A percentile compares a stretch with the other conserved stretches of the same genome.
Evolutionary conservation across 2,329 filamentous ascomycete species (phyloP).

Genomic region (Kalaharituber pfeilii): DNA sequence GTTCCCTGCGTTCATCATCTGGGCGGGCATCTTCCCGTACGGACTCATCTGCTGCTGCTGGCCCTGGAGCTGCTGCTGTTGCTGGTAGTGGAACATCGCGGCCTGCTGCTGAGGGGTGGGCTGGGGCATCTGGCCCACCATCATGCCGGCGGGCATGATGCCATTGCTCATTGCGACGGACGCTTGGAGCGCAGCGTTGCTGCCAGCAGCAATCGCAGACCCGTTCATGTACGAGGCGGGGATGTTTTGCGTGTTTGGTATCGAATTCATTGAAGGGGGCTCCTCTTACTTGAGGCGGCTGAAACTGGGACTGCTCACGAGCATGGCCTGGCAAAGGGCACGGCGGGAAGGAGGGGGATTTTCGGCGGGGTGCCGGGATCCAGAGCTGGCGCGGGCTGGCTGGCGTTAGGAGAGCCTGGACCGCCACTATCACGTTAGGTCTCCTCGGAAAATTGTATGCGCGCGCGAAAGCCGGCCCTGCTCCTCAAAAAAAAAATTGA

Average conservation of each 20-base stretch:
- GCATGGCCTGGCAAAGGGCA: background rate
- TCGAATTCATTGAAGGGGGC: background rate
- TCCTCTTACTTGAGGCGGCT: background rate
- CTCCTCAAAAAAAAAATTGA: too few species aligned
- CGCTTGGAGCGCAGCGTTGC: background rate
- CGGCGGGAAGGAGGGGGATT: too few species aligned
- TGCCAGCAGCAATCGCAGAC: background rate
- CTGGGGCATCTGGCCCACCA: background rate
- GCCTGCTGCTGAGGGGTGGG: background rate
- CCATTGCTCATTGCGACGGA: background rate
- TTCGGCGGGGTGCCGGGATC: too few species aligned
- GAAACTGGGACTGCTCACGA: background rate
- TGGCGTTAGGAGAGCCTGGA: too few species aligned
- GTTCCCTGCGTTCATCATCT: background rate
- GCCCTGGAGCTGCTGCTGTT: background rate
- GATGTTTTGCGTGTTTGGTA: background rate
- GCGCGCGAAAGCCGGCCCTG: too few species aligned
- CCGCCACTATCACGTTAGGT: too few species aligned
- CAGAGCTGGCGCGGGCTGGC: too few species aligned
- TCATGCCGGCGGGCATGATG: background rate
- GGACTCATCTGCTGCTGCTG: background rate
- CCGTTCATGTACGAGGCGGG: background rate
- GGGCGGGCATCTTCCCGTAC: background rate
- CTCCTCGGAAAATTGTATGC: too few species aligned
- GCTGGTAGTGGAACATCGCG: background rate